Percentiles rank a stretch among this genome's conserved stretches.
phyloP scores from a whole-genome alignment of 2,329 filamentous ascomycete species.

The Aspergillus ochraceus region DNA sequence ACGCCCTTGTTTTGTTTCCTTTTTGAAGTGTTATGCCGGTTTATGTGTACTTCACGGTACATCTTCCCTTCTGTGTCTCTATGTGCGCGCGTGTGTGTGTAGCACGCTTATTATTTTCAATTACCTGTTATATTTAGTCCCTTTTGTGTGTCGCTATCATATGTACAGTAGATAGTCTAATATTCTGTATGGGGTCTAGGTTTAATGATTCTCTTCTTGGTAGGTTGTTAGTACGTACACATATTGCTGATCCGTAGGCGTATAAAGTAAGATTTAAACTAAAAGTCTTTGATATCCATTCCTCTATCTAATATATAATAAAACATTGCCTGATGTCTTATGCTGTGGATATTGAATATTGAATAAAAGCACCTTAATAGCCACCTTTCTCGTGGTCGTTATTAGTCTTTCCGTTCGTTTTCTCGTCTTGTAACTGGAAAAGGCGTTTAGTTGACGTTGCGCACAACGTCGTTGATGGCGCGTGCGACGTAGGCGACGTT shows the following conservation, averaged over 20 bases:
- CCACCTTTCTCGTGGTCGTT: no score
- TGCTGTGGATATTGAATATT: background rate
- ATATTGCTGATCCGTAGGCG: no score
- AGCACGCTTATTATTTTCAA: background rate
- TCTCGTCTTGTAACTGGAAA: background rate
- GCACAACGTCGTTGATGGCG: constrained; percentile 39
- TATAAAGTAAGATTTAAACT: no score
- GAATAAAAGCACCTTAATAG: background rate
- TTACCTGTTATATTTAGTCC: background rate
- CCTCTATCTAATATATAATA: background rate
- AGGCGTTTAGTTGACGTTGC: constrained; percentile 28
- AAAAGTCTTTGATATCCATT: background rate
- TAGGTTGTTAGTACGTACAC: no score
- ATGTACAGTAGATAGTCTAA: constrained; percentile 12
- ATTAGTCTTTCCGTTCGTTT: background rate
- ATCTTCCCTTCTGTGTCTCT: background rate
- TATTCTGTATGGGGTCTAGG: background rate
- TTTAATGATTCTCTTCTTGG: no score
- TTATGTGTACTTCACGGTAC: background rate
- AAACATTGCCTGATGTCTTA: no score
- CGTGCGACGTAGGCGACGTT: constrained; percentile 42
- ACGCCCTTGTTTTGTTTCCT: background rate
- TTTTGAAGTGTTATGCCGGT: background rate
- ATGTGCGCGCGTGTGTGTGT: background rate
- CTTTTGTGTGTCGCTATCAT: constrained; percentile 3